Evolutionary conservation across 345 rosid genomes (phyloP), one percentile per base, ranked within the genome.

Genomic region (Citrus mangshanensis): DNA sequence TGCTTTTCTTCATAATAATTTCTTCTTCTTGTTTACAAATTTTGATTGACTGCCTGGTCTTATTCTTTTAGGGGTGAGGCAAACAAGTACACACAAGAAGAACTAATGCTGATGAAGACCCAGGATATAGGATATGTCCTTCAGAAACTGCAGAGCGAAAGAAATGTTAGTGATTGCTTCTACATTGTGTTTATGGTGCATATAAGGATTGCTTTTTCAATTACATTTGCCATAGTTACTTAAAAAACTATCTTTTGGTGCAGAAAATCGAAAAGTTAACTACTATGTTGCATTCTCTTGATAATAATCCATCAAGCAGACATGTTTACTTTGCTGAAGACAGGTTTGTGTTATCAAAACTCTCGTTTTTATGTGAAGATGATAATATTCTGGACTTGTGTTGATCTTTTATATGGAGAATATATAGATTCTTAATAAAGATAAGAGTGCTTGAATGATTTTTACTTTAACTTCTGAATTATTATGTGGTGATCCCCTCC

Each of bases 101-200:
- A 93, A 81, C 92, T 93, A 64, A 85, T 89, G 93, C 16, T 92
- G 68, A 95, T 93, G 99, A 93, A 93, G 85, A 93, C 99, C 0
- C 99, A 92, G 77, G 98, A 95, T 77, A 84, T 91, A 22, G 98
- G 98, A 67, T 95, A 95, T 79, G 78, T 95, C 75, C 88, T 89
- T 79, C 96, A 92, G 74, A 95, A 92, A 75, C 70, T 90, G 84
- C 99, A 95, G 82, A 90, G 90, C 74, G 99, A 95, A 84, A 92
- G 88, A 62, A 92, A 87, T 84, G 97, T 91, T 72, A 66, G 75
- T 30, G 27, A 28, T 14, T 9, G 9, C 7, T 66, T 82, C 66
- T 24, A 25, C 6, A 22, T 16, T 4, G 6, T 9, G 27, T 70
- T 24, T 68, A 19, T 75, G n/a, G 34, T 81, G 68, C 21, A 46